Evolutionary conservation across 495 filamentous ascomycete species (phyloP).

Genomic region (Evansstolkia leycettana): DNA sequence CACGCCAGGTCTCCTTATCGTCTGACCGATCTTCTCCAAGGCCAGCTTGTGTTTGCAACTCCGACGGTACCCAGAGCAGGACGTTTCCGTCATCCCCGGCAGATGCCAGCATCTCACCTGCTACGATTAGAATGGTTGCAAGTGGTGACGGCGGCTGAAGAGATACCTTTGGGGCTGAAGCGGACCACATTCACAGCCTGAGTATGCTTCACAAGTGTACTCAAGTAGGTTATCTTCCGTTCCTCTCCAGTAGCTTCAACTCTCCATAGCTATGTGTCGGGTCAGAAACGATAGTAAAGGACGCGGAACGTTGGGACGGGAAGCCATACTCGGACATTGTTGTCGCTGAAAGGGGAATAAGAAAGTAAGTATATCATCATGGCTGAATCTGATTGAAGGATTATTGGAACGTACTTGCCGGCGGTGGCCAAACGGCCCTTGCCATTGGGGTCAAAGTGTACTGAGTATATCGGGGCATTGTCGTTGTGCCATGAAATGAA

Average conservation of each 20-base stretch:
- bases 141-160: not conserved
- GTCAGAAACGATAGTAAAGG: constrained; percentile 17
- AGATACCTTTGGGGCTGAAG: constrained; percentile 78
- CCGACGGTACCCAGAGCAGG: constrained; percentile 85
- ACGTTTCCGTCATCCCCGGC: constrained; percentile 97
- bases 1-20: constrained; percentile 93
- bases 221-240: constrained; percentile 77
- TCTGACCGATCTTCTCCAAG: constrained; percentile 79
- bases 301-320: constrained; percentile 6
- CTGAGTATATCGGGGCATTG: constrained; percentile 87
- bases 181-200: constrained; percentile 98
- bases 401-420: constrained; percentile 42
- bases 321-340: constrained; percentile 77
- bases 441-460: constrained; percentile 88
- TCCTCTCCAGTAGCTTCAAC: constrained; percentile 79
- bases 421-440: constrained; percentile 88
- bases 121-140: not conserved
- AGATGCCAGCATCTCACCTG: constrained; percentile 86
- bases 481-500: constrained; percentile 95
- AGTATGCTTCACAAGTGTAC: constrained; percentile 82
- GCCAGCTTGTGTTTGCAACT: constrained; percentile 46
- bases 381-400: constrained; percentile 1
- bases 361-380: constrained; percentile 5
- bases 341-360: constrained; percentile 46
- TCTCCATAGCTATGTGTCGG: constrained; percentile 63